phyloP scores from a whole-genome alignment of 73 alveolate genomes.

The Halteria grandinella region DNA sequence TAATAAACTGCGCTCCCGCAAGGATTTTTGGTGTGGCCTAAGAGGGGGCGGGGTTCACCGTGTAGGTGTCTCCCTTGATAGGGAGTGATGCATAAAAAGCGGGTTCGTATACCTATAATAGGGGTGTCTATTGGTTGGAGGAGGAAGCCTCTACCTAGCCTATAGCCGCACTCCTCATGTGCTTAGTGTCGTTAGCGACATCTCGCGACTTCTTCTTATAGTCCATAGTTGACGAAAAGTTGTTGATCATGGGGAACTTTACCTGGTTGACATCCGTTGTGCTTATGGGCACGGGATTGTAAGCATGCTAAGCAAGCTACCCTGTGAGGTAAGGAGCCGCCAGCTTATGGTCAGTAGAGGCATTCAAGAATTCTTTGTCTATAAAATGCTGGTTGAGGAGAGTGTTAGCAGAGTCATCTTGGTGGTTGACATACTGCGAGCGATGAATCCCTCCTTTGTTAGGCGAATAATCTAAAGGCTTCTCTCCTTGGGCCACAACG shows the following conservation, averaged over 20 bases:
- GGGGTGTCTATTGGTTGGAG: not conserved
- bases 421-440: not conserved
- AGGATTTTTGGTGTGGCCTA: not conserved
- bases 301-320: not conserved
- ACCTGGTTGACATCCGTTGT: not conserved
- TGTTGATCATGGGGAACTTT: not conserved
- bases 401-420: not conserved
- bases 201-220: slow-evolving; percentile 38
- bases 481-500: too few species aligned
- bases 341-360: not conserved
- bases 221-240: slow-evolving; percentile 17
- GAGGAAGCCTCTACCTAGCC: not conserved
- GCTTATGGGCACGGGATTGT: not conserved
- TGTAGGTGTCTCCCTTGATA: too few species aligned
- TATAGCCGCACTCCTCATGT: not conserved
- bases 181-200: not conserved
- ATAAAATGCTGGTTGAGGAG: not conserved
- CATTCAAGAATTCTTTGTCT: not conserved
- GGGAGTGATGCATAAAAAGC: too few species aligned
- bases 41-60: not conserved
- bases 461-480: too few species aligned
- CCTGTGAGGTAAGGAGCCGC: not conserved
- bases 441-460: too few species aligned
- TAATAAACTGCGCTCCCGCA: not conserved
- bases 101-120: too few species aligned